A percentile compares a stretch with the other conserved stretches of the same genome.
Conservation (phyloP, 352 stramenopile species). For the Globisporangium paroecandrum region DNA sequence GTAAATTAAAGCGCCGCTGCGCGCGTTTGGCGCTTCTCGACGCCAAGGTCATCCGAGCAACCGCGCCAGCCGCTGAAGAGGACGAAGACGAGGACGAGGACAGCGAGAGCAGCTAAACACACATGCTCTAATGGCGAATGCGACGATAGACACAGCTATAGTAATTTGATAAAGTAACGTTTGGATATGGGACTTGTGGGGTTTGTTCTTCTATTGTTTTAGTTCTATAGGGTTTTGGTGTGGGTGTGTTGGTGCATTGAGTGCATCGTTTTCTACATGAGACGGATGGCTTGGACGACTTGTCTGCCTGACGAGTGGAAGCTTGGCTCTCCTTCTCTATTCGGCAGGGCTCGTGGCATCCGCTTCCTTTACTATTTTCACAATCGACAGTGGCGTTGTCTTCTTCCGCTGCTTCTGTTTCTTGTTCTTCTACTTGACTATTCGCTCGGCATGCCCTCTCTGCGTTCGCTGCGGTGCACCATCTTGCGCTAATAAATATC, state of each 20-base stretch:
- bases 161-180: conserved; percentile 18
- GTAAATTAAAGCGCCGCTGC: conserved; percentile 68
- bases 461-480: conserved; percentile 1
- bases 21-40: conserved; percentile 71
- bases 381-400: background rate
- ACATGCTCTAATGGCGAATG: conserved; percentile 12
- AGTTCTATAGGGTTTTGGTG: conserved; percentile 2
- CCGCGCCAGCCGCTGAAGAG: conserved; percentile 11
- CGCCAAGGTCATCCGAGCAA: conserved; percentile 61
- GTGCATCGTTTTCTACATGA: conserved; percentile 10
- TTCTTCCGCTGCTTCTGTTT: background rate
- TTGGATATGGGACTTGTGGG: conserved; percentile 3
- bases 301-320: background rate
- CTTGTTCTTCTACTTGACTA: background rate
- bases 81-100: conserved; percentile 17
- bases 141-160: conserved; percentile 9
- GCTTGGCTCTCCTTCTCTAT: background rate
- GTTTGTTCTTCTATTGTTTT: conserved; percentile 11
- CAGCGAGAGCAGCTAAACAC: conserved; percentile 19
- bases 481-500: conserved; percentile 38
- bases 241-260: background rate
- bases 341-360: background rate
- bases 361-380: background rate
- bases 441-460: background rate
- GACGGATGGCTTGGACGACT: background rate